phyloP scores from a whole-genome alignment of 2,329 filamentous ascomycete species.

The Microcyclospora tardicrescens region DNA sequence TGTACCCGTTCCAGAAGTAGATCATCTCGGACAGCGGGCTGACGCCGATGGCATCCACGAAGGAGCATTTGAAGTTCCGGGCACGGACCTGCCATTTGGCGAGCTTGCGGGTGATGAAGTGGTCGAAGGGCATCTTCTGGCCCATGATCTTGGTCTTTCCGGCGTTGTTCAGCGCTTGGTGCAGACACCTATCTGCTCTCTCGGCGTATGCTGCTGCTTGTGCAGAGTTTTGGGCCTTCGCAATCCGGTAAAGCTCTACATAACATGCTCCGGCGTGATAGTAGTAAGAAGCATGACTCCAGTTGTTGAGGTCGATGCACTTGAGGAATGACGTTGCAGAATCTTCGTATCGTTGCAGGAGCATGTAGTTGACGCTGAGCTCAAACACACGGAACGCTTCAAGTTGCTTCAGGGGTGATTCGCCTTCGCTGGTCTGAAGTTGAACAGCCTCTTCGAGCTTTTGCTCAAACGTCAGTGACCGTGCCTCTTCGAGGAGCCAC shows the following conservation, averaged over 20 bases:
- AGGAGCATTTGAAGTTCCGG: conserved; percentile 49
- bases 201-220: conserved; percentile 34
- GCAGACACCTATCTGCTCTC: conserved; percentile 54
- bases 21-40: conserved; percentile 82
- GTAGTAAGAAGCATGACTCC: conserved; percentile 81
- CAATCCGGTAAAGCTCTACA: conserved; percentile 65
- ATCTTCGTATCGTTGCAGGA: conserved; percentile 59
- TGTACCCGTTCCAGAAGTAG: conserved; percentile 83
- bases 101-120: conserved; percentile 71
- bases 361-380: conserved; percentile 64
- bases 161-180: conserved; percentile 57
- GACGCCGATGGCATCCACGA: conserved; percentile 69
- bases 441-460: conserved; percentile 55
- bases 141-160: conserved; percentile 88
- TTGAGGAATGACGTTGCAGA: conserved; percentile 63
- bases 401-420: conserved; percentile 66
- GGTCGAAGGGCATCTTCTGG: conserved; percentile 76
- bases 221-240: conserved; percentile 30
- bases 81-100: conserved; percentile 76
- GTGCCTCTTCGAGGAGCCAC: conserved; percentile 80
- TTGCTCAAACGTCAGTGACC: conserved; percentile 56
- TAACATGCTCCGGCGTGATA: conserved; percentile 72
- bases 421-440: conserved; percentile 30
- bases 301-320: conserved; percentile 67
- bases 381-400: conserved; percentile 79